phyloP scores from a whole-genome alignment of 257 asterid genomes.

The Jacaranda copaia region DNA sequence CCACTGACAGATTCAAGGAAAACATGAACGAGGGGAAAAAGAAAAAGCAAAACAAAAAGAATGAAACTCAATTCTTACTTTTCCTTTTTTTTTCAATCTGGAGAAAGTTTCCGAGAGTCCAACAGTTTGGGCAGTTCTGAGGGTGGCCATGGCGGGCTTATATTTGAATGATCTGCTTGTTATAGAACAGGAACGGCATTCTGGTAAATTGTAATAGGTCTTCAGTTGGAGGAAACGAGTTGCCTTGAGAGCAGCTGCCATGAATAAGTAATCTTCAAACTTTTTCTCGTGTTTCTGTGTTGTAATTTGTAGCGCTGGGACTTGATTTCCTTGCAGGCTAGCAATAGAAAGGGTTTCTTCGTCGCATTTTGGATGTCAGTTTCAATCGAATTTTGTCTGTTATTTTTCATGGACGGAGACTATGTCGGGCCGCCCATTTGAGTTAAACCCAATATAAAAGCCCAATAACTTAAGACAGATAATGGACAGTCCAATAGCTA shows the following conservation, averaged over 20 bases:
- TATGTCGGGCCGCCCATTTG: neutral
- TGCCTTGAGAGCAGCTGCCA: slow-evolving; percentile 56
- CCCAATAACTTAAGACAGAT: neutral
- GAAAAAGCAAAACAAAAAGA: neutral
- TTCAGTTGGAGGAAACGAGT: slow-evolving; percentile 50
- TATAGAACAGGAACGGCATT: slow-evolving; percentile 38
- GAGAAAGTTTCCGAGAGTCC: slow-evolving; percentile 78
- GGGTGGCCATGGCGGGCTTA: slow-evolving; percentile 63
- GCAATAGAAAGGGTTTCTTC: neutral
- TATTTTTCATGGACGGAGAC: neutral
- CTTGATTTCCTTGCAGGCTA: neutral
- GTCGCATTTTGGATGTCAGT: no score
- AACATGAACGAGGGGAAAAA: neutral
- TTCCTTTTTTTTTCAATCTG: slow-evolving; percentile 64
- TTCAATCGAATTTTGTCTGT: neutral
- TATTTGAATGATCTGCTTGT: slow-evolving; percentile 34
- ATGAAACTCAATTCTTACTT: slow-evolving; percentile 46
- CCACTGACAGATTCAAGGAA: neutral
- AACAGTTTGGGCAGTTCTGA: slow-evolving; percentile 48
- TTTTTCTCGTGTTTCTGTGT: neutral
- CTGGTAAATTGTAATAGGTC: slow-evolving; percentile 24
- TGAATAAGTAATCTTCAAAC: neutral
- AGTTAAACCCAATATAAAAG: neutral
- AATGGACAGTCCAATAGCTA: neutral
- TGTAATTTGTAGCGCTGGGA: neutral